phyloP scores from a whole-genome alignment of 2,329 filamentous ascomycete genomes.

The Pseudocercospora fijiensis region DNA sequence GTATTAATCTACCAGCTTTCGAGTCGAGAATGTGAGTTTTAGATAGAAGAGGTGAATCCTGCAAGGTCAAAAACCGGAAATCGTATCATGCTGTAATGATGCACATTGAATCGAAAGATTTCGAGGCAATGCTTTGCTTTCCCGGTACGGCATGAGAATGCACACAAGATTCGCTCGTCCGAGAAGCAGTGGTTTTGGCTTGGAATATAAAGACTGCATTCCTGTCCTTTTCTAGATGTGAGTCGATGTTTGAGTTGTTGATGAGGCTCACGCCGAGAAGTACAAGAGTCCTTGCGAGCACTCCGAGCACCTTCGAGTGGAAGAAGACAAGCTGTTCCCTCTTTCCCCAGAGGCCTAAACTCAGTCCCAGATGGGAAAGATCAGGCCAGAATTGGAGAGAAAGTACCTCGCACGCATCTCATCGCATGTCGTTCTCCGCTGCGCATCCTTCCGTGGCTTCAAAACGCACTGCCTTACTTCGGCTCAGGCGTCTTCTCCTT shows the following conservation, averaged over 20 bases:
- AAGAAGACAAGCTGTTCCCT: not conserved
- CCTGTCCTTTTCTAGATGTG: not conserved
- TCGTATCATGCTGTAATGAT: not conserved
- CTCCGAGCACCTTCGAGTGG: not conserved
- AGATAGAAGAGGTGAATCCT: not conserved
- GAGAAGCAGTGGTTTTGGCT: not conserved
- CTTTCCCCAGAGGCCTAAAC: not conserved
- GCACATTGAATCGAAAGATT: not conserved
- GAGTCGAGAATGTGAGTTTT: not conserved
- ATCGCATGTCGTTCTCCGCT: not conserved
- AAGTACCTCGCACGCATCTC: not conserved
- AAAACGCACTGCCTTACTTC: not conserved
- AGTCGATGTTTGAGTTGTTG: too few species aligned
- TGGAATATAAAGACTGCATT: not conserved
- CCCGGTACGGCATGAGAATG: not conserved
- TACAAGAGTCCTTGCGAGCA: not conserved
- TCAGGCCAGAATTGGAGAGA: not conserved
- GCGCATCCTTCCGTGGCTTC: not conserved
- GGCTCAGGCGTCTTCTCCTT: slow-evolving; percentile 28
- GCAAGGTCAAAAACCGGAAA: not conserved
- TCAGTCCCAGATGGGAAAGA: not conserved
- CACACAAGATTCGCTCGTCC: not conserved
- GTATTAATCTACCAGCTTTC: not conserved
- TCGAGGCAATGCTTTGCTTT: not conserved
- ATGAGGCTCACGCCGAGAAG: not conserved